phyloP scores from a whole-genome alignment of 768 basidiomycete genomes.

The Dendrothele bispora region DNA sequence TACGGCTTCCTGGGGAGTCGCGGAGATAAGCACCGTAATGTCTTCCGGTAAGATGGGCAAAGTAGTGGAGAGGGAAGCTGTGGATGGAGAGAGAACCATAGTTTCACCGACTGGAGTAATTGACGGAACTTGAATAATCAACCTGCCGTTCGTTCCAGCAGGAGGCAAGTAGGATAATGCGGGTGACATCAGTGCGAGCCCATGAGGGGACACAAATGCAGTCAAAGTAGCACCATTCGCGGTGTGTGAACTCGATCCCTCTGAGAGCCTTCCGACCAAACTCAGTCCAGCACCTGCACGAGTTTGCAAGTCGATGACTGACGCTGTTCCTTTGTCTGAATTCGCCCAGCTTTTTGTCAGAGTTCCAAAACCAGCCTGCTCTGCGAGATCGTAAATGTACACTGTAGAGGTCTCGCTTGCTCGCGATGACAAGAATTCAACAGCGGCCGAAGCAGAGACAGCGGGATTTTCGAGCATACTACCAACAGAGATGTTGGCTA shows the following conservation, averaged over 20 bases:
- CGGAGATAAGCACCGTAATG: constrained; percentile 76
- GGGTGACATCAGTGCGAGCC: constrained; percentile 80
- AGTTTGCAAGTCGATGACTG: constrained; percentile 74
- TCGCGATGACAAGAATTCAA: constrained; percentile 70
- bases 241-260: constrained; percentile 73
- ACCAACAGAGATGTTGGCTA: too few relatives aligned
- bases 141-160: constrained; percentile 58
- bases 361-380: constrained; percentile 79
- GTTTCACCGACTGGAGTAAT: constrained; percentile 64
- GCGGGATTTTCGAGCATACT: constrained; percentile 35
- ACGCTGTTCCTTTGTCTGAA: constrained; percentile 39
- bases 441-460: constrained; percentile 56
- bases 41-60: constrained; percentile 63
- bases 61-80: constrained; percentile 63
- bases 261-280: constrained; percentile 76
- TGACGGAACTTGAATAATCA: constrained; percentile 83
- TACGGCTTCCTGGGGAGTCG: constrained; percentile 79
- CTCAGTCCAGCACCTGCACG: constrained; percentile 81
- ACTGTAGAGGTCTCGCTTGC: constrained; percentile 58
- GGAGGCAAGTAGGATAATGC: constrained; percentile 73
- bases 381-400: constrained; percentile 82
- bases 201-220: constrained; percentile 81
- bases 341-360: constrained; percentile 67
- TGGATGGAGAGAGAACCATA: constrained; percentile 74
- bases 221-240: constrained; percentile 62